Percentiles rank a stretch among this genome's conserved stretches.
Conservation (phyloP, 73 alveolate species). For the Paramecium pentaurelia region DNA sequence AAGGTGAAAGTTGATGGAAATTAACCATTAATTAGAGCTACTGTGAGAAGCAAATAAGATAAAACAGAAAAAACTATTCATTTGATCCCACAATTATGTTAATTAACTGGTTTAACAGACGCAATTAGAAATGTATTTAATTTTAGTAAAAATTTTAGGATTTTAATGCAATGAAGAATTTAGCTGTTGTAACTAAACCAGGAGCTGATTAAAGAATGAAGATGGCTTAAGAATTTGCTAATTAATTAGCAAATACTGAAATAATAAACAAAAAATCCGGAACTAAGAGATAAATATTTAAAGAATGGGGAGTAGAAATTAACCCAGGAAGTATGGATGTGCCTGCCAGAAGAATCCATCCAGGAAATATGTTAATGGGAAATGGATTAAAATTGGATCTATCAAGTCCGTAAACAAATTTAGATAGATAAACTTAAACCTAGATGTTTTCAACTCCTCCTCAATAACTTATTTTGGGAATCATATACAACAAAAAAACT, state of each 20-base stretch:
- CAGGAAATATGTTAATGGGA: slow-evolving; percentile 76
- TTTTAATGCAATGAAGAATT: slow-evolving; percentile 85
- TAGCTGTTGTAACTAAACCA: slow-evolving; percentile 84
- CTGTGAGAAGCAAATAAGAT: slow-evolving; percentile 28
- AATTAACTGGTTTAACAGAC: slow-evolving; percentile 86
- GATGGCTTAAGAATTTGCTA: slow-evolving; percentile 77
- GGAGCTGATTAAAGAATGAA: slow-evolving; percentile 79
- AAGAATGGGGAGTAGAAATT: slow-evolving; percentile 81
- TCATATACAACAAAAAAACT: background rate
- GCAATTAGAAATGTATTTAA: slow-evolving; percentile 71
- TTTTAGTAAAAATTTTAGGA: slow-evolving; percentile 34
- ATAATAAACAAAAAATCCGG: slow-evolving; percentile 66
- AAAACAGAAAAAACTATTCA: background rate
- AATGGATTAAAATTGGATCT: slow-evolving; percentile 49
- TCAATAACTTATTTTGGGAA: background rate
- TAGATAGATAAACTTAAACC: slow-evolving; percentile 84
- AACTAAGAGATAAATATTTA: slow-evolving; percentile 65
- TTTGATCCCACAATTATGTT: background rate
- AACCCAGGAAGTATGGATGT: slow-evolving; percentile 50
- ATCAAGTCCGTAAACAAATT: slow-evolving; percentile 64
- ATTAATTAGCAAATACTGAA: background rate
- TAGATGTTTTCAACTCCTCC: slow-evolving; percentile 70
- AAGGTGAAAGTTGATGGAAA: background rate
- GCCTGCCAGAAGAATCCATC: slow-evolving; percentile 59
- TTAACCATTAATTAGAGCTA: slow-evolving; percentile 24